Evolutionary conservation across 192 early-diverging fungal species (phyloP), one percentile per base, ranked within the genome.

Genomic region (Coemansia asiatica): DNA sequence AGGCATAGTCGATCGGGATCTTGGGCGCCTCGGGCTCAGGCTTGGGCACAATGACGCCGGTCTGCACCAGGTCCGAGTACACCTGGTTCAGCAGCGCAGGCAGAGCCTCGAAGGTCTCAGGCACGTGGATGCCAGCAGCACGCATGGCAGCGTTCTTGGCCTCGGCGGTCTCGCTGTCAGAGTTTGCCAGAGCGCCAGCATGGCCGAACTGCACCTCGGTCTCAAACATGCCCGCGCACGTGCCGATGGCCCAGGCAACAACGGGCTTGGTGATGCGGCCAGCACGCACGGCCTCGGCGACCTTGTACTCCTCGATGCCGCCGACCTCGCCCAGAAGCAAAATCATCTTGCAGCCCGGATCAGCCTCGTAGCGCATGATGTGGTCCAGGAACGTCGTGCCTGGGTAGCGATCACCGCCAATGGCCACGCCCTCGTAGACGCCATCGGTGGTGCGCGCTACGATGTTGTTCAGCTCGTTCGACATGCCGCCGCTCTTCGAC

Each of bases 401-500:
- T 0, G 96, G 96, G 85, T 98, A 98, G 64, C 96, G 88, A 84
- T 98, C 96, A 66, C 96, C 96, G 81, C 96, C 96, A 72, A 98
- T 97, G 28, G 96, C 95, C 46, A 98, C 91, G 74, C 96, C 96
- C 83, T 98, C 96, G 82, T 95, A 97, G 16, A 98, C 96, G 82
- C 96, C 96, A 83, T 97, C 90, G 53, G 95, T 94, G 38, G 92
- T 87, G 65, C 95, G 91, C 23, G 96, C 94, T 19, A 98, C 90
- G 68, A 98, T 98, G 88, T 98, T 98, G 89, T 98, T 98, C 62
- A 98, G 85, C 81, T 98, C 96, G 86, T 98, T 98, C 58, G 95
- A 97, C 96, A 98, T 98, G 74, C 96, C 96, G 76, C 96, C 96
- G 26, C 91, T 94, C 89, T 98, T 98, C 76, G 94, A 96, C 48